Evolutionary conservation across 345 rosid species (phyloP), one percentile per base, ranked within the genome.

Genomic region (Carallia pectinifolia): DNA sequence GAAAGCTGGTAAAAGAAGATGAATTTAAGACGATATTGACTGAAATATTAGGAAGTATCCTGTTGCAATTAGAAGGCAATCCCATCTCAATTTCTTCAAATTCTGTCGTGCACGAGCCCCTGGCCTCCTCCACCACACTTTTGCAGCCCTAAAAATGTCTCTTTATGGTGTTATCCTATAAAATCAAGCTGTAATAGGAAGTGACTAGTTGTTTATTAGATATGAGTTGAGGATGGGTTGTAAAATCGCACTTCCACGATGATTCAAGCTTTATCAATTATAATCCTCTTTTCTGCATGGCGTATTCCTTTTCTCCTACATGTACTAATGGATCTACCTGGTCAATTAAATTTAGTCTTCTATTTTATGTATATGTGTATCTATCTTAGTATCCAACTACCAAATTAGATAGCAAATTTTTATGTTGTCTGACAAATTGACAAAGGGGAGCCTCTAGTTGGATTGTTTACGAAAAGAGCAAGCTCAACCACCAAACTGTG

Each of bases 71-170:
- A 23, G 96, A 92, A 75, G 89, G 87, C 44, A 87, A 62, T 67
- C 89, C 94, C 10, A 83, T 96, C 47, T 77, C 89, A 19, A 81
- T 90, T 39, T 92, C 94, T 19, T 74, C 91, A 1, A 88, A 89
- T 77, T 85, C 96, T 15, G 99, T 92, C 40, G 98, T 96, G 76
- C 97, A 92, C 37, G 99, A 96, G 85, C 96, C 99, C 13, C 90
- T 89, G 5, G 75, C 84, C 13, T 83, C 97, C 8, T 73, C 88
- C 23, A 66, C 90, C 7, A 66, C 88, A 27, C 82, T 90, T 68
- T 74, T 89, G 75, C 85, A 77, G 69, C 77, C 90, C 8, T 56
- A 56, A 56, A 15, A 56, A 56, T 4, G 40, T 38, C 1, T 38
- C 0, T 38, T 0, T 38, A 38, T 38, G 40, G 40, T 38, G 7